Evolutionary conservation across 306 rosid species (phyloP).

Genomic region (cucumber (Cucumis sativus)): DNA sequence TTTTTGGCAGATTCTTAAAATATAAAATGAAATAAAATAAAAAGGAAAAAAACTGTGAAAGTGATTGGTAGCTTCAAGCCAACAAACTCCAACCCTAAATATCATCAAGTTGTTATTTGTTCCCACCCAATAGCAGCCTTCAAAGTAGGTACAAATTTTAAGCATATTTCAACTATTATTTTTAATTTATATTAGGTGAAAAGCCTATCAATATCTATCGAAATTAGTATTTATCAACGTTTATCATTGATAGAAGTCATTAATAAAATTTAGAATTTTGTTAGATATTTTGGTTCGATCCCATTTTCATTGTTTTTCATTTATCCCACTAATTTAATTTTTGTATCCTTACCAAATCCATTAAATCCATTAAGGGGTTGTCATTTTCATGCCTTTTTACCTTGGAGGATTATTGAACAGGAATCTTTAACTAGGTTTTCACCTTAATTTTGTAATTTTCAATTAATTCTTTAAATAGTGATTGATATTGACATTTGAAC

Average conservation of each 20-base stretch:
- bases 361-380: conserved; percentile 6
- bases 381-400: not conserved
- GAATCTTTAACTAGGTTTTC: not conserved
- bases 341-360: conserved; percentile 8
- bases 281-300: too few species aligned
- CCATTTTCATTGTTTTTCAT: not conserved
- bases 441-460: not conserved
- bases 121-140: conserved; percentile 4
- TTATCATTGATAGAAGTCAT: too few species aligned
- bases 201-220: too few species aligned
- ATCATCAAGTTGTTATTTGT: conserved; percentile 3
- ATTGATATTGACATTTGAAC: not conserved
- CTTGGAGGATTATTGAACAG: not conserved
- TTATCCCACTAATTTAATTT: not conserved
- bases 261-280: too few species aligned
- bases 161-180: not conserved
- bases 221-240: too few species aligned
- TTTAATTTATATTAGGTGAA: too few species aligned
- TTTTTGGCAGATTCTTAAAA: not conserved
- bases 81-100: conserved; percentile 5
- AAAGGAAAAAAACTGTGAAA: not conserved
- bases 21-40: not conserved
- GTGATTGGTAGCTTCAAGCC: conserved; percentile 1
- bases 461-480: not conserved
- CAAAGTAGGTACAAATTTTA: not conserved